Evolutionary conservation across 176 grass and related monocot genomes (phyloP), one percentile per base, ranked within the genome.

Genomic region (Oropetium thomaeum): DNA sequence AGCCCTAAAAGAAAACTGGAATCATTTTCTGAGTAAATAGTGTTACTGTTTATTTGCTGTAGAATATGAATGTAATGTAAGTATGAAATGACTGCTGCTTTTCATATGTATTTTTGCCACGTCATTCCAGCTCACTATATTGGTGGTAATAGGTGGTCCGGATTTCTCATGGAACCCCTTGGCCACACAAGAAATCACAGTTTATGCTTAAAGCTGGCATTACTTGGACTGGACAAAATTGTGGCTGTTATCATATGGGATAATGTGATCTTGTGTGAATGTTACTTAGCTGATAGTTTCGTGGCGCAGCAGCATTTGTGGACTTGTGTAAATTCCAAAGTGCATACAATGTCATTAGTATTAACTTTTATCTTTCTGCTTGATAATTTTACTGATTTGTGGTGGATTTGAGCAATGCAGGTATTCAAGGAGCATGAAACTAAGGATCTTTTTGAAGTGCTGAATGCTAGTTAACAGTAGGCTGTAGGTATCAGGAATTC

Each of bases 401-500:
- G 10, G 32, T 55, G 34, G 38, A 67, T 79, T 62, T 76, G 39
- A 48, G 80, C 38, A 62, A 51, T 83, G 44, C 65, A 92, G 90
- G 82, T 86, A 80, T 84, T 88, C 75, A 88, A 86, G 79, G 86
- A 86, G 83, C 82, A 83, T 23, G 90, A 83, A 71, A 77, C 69
- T 2, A 60, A 83, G 29, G 79, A 73, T 62, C 79, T 88, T 70
- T 70, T 88, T 65, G 70, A 83, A 61, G 44, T 88, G 45, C 74
- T 92, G 69, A 85, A 88, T 86, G 71, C 71, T 69, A 40, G 58
- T 85, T 88, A 76, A 86, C 65, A 31, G 62, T 87, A 87, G 79
- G 60, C 71, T 48, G 35, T 81, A 79, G 65, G 25, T 77, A 48
- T 75, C 81, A 51, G 73, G 67, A 58, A 71, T 40, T 75, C 81